Evolutionary conservation across 805 yeast genomes (phyloP).

Genomic region (Candida montana): DNA sequence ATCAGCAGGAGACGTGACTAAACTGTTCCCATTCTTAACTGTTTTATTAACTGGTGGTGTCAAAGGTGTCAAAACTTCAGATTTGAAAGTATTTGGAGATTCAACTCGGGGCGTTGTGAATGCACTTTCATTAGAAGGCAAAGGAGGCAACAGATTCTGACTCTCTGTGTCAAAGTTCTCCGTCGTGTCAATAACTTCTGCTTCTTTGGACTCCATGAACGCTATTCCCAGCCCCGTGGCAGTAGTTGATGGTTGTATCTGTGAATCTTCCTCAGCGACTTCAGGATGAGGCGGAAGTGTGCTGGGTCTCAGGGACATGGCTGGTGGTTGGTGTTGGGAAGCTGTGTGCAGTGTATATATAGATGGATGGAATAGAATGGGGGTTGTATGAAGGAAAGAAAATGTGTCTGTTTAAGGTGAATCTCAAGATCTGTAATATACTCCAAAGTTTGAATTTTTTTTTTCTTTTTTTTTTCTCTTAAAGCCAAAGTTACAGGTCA

Average conservation of each 20-base stretch:
- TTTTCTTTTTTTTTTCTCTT: background rate
- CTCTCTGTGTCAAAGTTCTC: slow-evolving; percentile 13
- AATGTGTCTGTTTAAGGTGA: too few species aligned
- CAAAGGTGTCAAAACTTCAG: slow-evolving; percentile 4
- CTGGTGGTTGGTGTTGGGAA: too few species aligned
- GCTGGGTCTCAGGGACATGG: too few species aligned
- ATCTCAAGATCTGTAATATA: too few species aligned
- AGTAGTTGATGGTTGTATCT: background rate
- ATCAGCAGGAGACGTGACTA: background rate
- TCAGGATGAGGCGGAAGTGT: background rate
- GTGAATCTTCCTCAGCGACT: background rate
- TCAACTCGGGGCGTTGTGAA: slow-evolving; percentile 1
- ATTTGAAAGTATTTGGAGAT: background rate
- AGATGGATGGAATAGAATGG: too few species aligned
- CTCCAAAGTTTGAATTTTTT: too few species aligned
- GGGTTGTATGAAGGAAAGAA: too few species aligned
- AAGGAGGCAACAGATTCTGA: slow-evolving; percentile 16
- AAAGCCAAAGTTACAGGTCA: too few species aligned
- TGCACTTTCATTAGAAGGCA: slow-evolving; percentile 11
- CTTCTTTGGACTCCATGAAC: background rate
- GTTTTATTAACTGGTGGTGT: slow-evolving; percentile 3
- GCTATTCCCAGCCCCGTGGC: slow-evolving; percentile 1
- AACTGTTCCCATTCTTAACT: background rate
- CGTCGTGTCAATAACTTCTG: background rate
- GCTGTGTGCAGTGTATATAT: too few species aligned